A percentile compares a stretch with the other conserved stretches of the same genome.
Evolutionary conservation across 2,329 filamentous ascomycete species (phyloP).

Genomic region (Lomentospora prolificans): DNA sequence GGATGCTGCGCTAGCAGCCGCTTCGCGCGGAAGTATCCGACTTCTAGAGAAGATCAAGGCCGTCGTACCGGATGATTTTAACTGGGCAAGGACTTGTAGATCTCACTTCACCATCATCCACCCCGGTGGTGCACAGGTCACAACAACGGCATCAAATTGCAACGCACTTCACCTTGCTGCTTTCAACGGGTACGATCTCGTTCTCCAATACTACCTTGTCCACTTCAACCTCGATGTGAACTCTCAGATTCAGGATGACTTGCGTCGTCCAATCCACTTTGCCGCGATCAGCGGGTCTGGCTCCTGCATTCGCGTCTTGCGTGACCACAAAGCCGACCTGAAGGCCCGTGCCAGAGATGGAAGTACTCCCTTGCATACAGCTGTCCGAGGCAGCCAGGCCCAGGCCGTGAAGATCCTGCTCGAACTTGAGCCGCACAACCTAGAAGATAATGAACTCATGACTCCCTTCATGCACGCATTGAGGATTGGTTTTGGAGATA

Average conservation of each 20-base stretch:
- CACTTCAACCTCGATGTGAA: constrained; percentile 8
- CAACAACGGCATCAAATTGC: constrained; percentile 8
- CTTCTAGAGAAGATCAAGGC: constrained; percentile 4
- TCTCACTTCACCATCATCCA: constrained; percentile 11
- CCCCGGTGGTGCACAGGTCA: constrained; percentile 2
- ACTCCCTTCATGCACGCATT: constrained; percentile 7
- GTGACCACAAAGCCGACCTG: constrained; percentile 19
- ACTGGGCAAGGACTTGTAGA: constrained; percentile 9
- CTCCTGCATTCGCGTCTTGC: constrained; percentile 17
- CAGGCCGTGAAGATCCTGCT: constrained; percentile 6
- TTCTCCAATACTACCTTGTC: constrained; percentile 10
- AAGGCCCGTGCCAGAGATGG: constrained; percentile 17
- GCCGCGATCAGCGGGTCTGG: constrained; percentile 10
- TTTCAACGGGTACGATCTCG: constrained; percentile 11
- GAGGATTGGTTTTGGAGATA: constrained; percentile 2
- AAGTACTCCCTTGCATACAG: constrained; percentile 21
- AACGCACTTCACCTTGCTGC: constrained; percentile 11
- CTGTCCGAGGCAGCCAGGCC: neutral
- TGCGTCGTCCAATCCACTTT: constrained; percentile 9
- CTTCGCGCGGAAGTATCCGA: constrained; percentile 5
- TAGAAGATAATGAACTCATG: constrained; percentile 2
- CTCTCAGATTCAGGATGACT: constrained; percentile 1
- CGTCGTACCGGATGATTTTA: constrained; percentile 2
- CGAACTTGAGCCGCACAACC: neutral
- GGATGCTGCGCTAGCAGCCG: constrained; percentile 8